Base-by-base conservation (phyloP, 225 moss, liverwort and hornwort species). In the Lunularia cruciata region DNA sequence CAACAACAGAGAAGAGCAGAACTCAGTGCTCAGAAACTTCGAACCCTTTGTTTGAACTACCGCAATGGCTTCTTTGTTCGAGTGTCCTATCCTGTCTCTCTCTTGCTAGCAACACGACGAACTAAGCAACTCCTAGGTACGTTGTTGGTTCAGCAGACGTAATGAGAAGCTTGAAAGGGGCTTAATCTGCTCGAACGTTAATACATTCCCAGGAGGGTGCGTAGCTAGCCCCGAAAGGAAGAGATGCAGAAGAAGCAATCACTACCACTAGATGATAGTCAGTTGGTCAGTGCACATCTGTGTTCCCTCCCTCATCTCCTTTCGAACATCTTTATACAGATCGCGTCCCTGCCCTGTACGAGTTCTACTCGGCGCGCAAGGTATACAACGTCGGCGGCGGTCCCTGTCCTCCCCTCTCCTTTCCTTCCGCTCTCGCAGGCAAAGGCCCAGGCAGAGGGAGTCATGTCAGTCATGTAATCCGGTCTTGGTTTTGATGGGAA, bases 391-490 rank as follows among this genome's bases (percentile, higher is more conserved):
- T 32, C 56, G 56, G 6, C 56, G 56, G 56, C 56, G 31, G 56
- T 32, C 51, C 22, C 51, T 8, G 11, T 26, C 47, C 47, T 48
- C 22, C 47, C 43, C 54, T 54, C 54, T n/a, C 53, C 5, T 54
- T 28, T 54, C 56, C 56, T 57, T 57, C 56, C n/a, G n/a, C n/a
- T n/a, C 56, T 33, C 56, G 31, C 56, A 57, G 56, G 56, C 56
- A 32, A 57, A 31, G 56, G 56, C 56, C 3, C 5, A 57, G 56
- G 56, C 51, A 23, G 56, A 32, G 16, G 56, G 56, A 57, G 32
- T 32, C 56, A 57, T 33, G 31, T 33, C 56, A 57, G 56, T n/a
- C n/a, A n/a, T 31, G 27, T 15, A 57, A 31, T 30, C 33, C 56
- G 33, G 56, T 32, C 56, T 6, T 25, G 7, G 15, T 54, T 11